These are phyloP conservation scores for Candida maltosa DNA, from an alignment of 805 yeast genomes.

Conservation along the genomic window DNA sequence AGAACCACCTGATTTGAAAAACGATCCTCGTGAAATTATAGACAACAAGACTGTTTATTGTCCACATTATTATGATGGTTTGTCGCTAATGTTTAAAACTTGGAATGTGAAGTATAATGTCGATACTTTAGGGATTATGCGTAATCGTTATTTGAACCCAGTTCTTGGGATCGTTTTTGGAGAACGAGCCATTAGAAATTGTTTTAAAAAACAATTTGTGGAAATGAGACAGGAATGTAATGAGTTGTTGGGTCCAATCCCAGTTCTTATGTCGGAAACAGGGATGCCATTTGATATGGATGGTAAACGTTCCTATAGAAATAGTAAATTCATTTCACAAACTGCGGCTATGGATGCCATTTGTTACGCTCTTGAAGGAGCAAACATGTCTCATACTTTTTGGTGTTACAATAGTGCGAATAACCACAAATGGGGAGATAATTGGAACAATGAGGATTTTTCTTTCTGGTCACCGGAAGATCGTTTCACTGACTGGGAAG, in stretches of 20 bases:
- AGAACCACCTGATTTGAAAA: constrained; percentile 64
- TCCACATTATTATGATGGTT: constrained; percentile 93
- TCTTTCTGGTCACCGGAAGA: constrained; percentile 81
- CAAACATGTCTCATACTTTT: constrained; percentile 66
- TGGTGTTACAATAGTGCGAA: constrained; percentile 84
- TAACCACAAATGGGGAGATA: constrained; percentile 82
- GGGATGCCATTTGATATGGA: constrained; percentile 98
- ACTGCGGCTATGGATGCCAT: constrained; percentile 82
- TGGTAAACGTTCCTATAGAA: constrained; percentile 61
- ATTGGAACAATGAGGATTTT: constrained; percentile 92
- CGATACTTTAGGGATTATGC: constrained; percentile 83
- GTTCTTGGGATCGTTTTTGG: constrained; percentile 77
- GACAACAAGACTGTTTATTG: constrained; percentile 69
- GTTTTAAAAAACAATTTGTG: constrained; percentile 64
- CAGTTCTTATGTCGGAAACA: constrained; percentile 85
- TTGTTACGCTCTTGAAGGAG: constrained; percentile 72
- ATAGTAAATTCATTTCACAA: constrained; percentile 71
- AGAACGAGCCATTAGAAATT: constrained; percentile 70
- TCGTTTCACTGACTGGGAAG: no score
- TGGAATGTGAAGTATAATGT: constrained; percentile 86
- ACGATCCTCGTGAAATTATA: constrained; percentile 43
- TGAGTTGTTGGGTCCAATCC: constrained; percentile 62
- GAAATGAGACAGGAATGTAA: constrained; percentile 65
- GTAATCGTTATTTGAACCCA: constrained; percentile 74
- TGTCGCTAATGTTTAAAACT: constrained; percentile 85